phyloP scores from a whole-genome alignment of 176 grass and related monocot species.

The Zizania latifolia region DNA sequence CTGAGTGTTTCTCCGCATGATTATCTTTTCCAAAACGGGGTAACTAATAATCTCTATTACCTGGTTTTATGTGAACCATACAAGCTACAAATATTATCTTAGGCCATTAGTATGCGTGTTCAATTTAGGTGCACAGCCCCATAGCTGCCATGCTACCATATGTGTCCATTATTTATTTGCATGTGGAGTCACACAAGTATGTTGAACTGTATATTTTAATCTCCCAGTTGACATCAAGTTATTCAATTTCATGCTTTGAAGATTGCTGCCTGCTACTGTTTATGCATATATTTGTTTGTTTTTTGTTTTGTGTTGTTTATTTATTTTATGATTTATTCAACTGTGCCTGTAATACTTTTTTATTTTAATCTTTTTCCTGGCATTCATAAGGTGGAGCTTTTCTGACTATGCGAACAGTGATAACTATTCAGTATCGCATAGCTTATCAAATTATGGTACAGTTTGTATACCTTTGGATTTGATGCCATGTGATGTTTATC shows the following conservation, averaged over 20 bases:
- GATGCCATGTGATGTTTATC: background rate
- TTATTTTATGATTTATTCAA: background rate
- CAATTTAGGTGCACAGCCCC: background rate
- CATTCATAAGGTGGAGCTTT: background rate
- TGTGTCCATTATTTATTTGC: background rate
- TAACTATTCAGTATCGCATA: no score
- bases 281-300: background rate
- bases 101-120: background rate
- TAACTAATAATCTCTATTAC: constrained; percentile 36
- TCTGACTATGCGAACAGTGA: background rate
- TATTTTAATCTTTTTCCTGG: background rate
- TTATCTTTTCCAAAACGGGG: constrained; percentile 85
- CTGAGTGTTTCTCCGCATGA: constrained; percentile 86
- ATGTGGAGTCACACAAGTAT: background rate
- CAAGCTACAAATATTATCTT: background rate
- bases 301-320: background rate
- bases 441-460: background rate
- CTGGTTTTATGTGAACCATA: background rate
- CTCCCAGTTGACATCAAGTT: background rate
- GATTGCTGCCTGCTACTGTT: background rate
- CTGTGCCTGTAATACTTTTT: background rate
- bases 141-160: background rate
- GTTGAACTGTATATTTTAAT: background rate
- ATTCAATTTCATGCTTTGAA: background rate
- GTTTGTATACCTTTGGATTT: background rate